Conservation (phyloP, 441 rosid species). For the Brassica balearica region DNA sequence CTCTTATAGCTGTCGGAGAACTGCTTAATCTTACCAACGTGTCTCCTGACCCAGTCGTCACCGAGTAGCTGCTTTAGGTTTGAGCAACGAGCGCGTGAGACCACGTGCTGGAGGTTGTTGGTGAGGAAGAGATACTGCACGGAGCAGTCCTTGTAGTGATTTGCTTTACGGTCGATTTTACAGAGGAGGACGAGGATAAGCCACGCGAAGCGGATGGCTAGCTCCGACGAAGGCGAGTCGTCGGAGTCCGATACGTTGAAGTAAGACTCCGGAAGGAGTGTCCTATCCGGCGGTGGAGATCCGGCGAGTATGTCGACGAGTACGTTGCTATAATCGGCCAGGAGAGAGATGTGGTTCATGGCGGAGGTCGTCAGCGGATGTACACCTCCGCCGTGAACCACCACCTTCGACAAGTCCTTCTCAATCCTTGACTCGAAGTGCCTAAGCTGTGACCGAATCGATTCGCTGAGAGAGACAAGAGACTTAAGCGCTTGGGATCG, state of each 20-base stretch:
- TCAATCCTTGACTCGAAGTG: constrained; percentile 61
- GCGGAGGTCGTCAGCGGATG: constrained; percentile 58
- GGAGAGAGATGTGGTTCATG: constrained; percentile 64
- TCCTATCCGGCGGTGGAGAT: constrained; percentile 55
- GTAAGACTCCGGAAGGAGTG: constrained; percentile 54
- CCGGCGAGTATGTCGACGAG: constrained; percentile 65
- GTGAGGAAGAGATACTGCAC: constrained; percentile 74
- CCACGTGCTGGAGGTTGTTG: constrained; percentile 72
- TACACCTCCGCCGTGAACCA: constrained; percentile 59
- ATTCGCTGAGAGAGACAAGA: constrained; percentile 59
- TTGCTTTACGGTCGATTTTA: constrained; percentile 75
- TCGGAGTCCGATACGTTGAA: constrained; percentile 50
- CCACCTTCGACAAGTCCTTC: constrained; percentile 61
- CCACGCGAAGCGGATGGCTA: constrained; percentile 59
- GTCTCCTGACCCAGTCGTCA: constrained; percentile 71
- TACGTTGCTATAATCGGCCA: constrained; percentile 69
- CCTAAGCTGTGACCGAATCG: constrained; percentile 45
- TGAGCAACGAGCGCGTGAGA: constrained; percentile 59
- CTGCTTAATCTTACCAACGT: constrained; percentile 60
- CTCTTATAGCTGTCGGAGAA: constrained; percentile 64
- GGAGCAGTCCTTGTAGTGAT: constrained; percentile 64
- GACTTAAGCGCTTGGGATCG: constrained; percentile 65
- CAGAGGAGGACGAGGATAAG: constrained; percentile 70
- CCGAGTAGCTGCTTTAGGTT: constrained; percentile 70
- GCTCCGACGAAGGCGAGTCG: constrained; percentile 50